These are phyloP conservation scores for Aspergillus melleus DNA, from an alignment of 2,329 filamentous ascomycete species.

Conservation along the genomic window DNA sequence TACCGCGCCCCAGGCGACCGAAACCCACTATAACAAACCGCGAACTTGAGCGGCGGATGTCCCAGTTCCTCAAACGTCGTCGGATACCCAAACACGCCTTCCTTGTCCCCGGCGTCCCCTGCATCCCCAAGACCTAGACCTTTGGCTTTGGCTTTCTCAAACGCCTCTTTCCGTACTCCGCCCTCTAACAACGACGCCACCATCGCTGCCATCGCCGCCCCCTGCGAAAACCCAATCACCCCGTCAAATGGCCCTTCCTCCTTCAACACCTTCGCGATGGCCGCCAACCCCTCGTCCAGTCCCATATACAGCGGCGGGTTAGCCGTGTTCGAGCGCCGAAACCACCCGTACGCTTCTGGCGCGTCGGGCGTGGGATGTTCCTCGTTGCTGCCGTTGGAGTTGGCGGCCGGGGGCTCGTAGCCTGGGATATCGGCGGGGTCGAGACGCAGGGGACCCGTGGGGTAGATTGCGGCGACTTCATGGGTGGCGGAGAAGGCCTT, in stretches of 20 bases:
- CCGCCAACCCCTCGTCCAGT: slow-evolving; percentile 66
- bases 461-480: slow-evolving; percentile 63
- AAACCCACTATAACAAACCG: slow-evolving; percentile 77
- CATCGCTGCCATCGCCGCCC: slow-evolving; percentile 70
- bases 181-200: slow-evolving; percentile 70
- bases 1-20: slow-evolving; percentile 63
- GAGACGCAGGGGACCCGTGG: slow-evolving; percentile 67
- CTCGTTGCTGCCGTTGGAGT: slow-evolving; percentile 21
- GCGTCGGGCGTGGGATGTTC: slow-evolving; percentile 41
- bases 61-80: slow-evolving; percentile 44
- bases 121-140: slow-evolving; percentile 16
- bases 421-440: slow-evolving; percentile 68
- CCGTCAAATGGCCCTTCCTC: slow-evolving; percentile 71
- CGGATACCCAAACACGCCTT: slow-evolving; percentile 55
- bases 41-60: slow-evolving; percentile 66
- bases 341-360: slow-evolving; percentile 80
- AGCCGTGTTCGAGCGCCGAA: slow-evolving; percentile 63
- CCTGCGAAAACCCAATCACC: slow-evolving; percentile 80
- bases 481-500: slow-evolving; percentile 67
- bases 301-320: slow-evolving; percentile 65
- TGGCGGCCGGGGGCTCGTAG: slow-evolving; percentile 50
- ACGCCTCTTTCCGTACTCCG: slow-evolving; percentile 43
- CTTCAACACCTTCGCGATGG: slow-evolving; percentile 62
- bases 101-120: slow-evolving; percentile 6
- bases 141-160: slow-evolving; percentile 42